These are phyloP conservation scores for Fusarium beomiforme DNA, from an alignment of 2,329 filamentous ascomycete species.

Conservation along the genomic window DNA sequence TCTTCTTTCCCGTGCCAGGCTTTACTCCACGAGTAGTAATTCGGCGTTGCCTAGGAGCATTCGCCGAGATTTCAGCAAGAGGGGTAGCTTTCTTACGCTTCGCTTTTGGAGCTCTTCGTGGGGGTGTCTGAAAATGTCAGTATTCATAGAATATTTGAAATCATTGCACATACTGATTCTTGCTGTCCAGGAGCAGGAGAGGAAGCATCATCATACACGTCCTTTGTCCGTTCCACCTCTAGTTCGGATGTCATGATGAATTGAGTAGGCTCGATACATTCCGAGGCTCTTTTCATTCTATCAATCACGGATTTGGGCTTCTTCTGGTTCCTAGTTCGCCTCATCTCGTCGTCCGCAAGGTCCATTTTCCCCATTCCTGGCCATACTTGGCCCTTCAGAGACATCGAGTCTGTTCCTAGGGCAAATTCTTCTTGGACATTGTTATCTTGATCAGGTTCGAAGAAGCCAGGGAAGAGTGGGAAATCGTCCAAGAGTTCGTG, in stretches of 20 bases:
- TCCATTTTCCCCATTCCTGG: conserved; percentile 87
- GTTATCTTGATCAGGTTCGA: conserved; percentile 43
- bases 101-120: conserved; percentile 44
- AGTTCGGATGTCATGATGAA: conserved; percentile 68
- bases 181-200: conserved; percentile 56
- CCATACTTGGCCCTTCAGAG: conserved; percentile 77
- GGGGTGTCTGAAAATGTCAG: conserved; percentile 39
- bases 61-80: conserved; percentile 49
- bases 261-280: conserved; percentile 71
- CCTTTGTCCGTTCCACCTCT: conserved; percentile 61
- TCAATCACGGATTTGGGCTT: conserved; percentile 78
- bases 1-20: conserved; percentile 27
- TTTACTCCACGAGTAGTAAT: conserved; percentile 30
- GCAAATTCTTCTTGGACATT: conserved; percentile 44
- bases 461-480: conserved; percentile 44
- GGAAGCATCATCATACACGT: conserved; percentile 69
- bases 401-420: conserved; percentile 45
- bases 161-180: conserved; percentile 54
- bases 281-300: conserved; percentile 72
- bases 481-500: conserved; percentile 41
- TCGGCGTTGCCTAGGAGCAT: conserved; percentile 46
- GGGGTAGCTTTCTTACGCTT: conserved; percentile 47
- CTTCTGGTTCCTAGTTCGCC: conserved; percentile 79
- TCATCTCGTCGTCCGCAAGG: conserved; percentile 77
- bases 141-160: not conserved